Base-by-base conservation (phyloP, 1,284 basidiomycete genomes). In the Takashimella tepidaria region DNA sequence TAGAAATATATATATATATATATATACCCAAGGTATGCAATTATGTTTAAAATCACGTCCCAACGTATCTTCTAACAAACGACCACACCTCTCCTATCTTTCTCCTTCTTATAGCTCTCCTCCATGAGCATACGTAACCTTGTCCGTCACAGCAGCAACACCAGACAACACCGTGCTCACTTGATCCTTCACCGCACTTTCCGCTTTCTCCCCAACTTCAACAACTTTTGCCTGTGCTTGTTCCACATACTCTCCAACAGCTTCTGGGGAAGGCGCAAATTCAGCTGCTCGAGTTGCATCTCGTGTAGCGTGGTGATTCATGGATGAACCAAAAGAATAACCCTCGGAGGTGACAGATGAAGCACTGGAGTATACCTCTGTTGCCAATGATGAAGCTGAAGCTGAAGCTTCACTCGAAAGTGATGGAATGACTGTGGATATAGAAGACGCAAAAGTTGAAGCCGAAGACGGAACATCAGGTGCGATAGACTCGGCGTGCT, bases 401-500 rank as follows among this genome's bases (percentile, higher is more conserved):
- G 55, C 58, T 4, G 58, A 21, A 6, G 54, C 54, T 19, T 50
- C 53, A 12, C 25, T 25, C 23, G 47, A 53, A 5, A 52, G n/a
- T n/a, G 53, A 55, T 12, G 37, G 40, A 5, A 20, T 41, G 10
- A 47, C 45, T 20, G 54, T 51, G 44, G 16, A 42, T 6, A 42
- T 45, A 13, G 51, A 47, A 6, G 19, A 26, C 11, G 48, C n/a
- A 12, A 56, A 16, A 8, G 54, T 51, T 3, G 49, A 41, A 41
- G 48, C 55, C 13, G 55, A 53, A 2, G 55, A 49, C 3, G 60
- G 47, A 2, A 55, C 57, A 12, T 50, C 50, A 11, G 53, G 49
- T n/a, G 51, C 54, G 16, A 53, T 53, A 12, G 59, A 60, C 50
- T 66, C 57, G 44, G 55, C 54, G 37, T 52, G 50, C 41, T 63